Evolutionary conservation across 148 eudicot species (phyloP).

Genomic region (Fagopyrum homotropicum): DNA sequence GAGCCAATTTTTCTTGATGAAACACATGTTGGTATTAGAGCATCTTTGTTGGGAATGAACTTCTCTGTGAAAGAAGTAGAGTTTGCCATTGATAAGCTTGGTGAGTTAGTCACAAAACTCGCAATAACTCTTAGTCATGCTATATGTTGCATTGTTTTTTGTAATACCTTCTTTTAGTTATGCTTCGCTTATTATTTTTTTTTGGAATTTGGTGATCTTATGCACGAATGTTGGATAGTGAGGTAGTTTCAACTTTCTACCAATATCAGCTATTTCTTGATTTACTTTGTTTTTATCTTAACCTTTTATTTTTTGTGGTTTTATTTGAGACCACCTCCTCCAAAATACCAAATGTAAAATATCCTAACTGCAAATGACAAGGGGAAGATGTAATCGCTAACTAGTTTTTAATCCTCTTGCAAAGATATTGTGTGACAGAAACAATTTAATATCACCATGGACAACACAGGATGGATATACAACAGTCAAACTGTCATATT

Average conservation of each 20-base stretch:
- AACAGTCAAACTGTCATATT: neutral
- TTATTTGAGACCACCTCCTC: too few species aligned
- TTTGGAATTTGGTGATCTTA: neutral
- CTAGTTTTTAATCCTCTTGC: too few species aligned
- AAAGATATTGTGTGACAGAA: too few species aligned
- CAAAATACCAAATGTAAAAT: too few species aligned
- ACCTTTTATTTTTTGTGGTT: neutral
- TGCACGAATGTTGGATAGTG: neutral
- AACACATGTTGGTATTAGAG: constrained; percentile 40
- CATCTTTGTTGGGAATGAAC: constrained; percentile 67
- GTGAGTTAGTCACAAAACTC: constrained; percentile 35
- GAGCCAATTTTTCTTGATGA: constrained; percentile 45
- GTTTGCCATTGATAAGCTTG: constrained; percentile 73
- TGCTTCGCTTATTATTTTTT: neutral
- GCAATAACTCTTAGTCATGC: neutral
- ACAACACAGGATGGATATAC: too few species aligned
- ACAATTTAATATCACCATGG: too few species aligned
- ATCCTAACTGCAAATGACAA: too few species aligned
- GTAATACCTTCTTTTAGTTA: neutral
- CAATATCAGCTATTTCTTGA: neutral
- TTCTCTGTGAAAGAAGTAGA: constrained; percentile 63
- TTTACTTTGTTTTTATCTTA: neutral
- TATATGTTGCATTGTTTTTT: neutral
- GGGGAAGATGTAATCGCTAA: too few species aligned
- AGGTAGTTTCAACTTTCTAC: neutral